These are phyloP conservation scores for Phalaenopsis aphrodite DNA, from an alignment of 106 monocot genomes.

Conservation along the genomic window DNA sequence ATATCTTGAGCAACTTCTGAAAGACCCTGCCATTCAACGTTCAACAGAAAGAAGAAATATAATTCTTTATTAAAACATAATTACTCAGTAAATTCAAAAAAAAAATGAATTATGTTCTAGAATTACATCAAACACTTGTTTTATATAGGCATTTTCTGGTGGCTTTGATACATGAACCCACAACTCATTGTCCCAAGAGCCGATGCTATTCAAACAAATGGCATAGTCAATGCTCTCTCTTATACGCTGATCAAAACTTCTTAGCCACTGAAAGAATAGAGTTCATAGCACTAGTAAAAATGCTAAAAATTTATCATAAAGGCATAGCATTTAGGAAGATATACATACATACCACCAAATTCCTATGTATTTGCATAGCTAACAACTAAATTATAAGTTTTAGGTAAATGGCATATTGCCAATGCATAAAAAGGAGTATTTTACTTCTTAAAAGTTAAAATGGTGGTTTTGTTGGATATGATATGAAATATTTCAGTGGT, in stretches of 20 bases:
- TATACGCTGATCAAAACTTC: constrained; percentile 90
- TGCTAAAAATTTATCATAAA: background rate
- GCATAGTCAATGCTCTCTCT: constrained; percentile 99
- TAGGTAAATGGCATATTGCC: too few relatives aligned
- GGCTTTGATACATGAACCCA: constrained; percentile 98
- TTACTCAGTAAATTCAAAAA: background rate
- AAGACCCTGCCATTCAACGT: constrained; percentile 52
- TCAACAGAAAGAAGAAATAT: background rate
- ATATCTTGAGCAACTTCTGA: constrained; percentile 74
- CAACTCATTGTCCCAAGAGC: constrained; percentile 67
- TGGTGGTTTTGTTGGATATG: too few relatives aligned
- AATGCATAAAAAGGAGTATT: too few relatives aligned
- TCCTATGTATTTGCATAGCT: too few relatives aligned
- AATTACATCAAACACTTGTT: constrained; percentile 85
- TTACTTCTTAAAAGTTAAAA: too few relatives aligned
- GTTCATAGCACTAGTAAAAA: constrained; percentile 10
- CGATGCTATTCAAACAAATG: constrained; percentile 96
- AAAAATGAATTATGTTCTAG: background rate
- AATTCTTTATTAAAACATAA: background rate
- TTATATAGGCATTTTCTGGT: constrained; percentile 91
- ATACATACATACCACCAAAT: too few relatives aligned
- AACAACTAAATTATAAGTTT: too few relatives aligned
- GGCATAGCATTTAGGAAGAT: background rate
- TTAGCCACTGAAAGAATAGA: constrained; percentile 68
- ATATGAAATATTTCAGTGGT: too few relatives aligned